These are phyloP conservation scores for Pinus albicaulis DNA, from an alignment of 75 land plant genomes.

Conservation along the genomic window DNA sequence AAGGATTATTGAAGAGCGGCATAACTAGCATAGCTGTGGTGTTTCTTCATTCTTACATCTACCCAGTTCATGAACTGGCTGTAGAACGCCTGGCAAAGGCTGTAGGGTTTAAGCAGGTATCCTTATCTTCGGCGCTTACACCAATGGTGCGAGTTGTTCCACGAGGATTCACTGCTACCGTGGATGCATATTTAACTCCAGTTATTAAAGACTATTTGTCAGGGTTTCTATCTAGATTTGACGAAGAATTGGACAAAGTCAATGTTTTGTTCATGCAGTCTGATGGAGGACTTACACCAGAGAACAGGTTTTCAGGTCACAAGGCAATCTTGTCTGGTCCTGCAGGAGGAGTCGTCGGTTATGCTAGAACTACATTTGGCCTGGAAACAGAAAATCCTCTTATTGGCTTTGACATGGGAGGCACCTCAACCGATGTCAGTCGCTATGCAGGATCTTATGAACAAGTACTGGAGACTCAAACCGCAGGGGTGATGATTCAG, in stretches of 20 bases:
- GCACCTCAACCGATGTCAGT: slow-evolving; percentile 99
- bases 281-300: slow-evolving; percentile 97
- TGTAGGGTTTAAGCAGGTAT: slow-evolving; percentile 93
- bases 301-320: slow-evolving; percentile 92
- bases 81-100: slow-evolving; percentile 65
- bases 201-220: slow-evolving; percentile 93
- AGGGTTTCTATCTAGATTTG: slow-evolving; percentile 94
- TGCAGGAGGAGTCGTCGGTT: slow-evolving; percentile 99
- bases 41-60: slow-evolving; percentile 91
- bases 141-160: slow-evolving; percentile 99
- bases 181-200: slow-evolving; percentile 98
- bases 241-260: slow-evolving; percentile 64
- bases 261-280: slow-evolving; percentile 99
- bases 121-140: slow-evolving; percentile 81
- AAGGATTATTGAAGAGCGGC: slow-evolving; percentile 71
- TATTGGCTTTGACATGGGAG: slow-evolving; percentile 99
- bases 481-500: slow-evolving; percentile 94
- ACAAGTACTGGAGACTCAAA: slow-evolving; percentile 91
- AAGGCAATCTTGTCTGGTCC: slow-evolving; percentile 98
- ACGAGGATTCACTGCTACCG: slow-evolving; percentile 90
- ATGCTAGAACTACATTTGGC: slow-evolving; percentile 87
- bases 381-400: slow-evolving; percentile 84
- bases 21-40: slow-evolving; percentile 90
- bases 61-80: slow-evolving; percentile 74
- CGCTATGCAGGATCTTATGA: slow-evolving; percentile 92